Evolutionary conservation across 2,329 filamentous ascomycete species (phyloP), one percentile per base, ranked within the genome.

Genomic region (Claviceps citrina): DNA sequence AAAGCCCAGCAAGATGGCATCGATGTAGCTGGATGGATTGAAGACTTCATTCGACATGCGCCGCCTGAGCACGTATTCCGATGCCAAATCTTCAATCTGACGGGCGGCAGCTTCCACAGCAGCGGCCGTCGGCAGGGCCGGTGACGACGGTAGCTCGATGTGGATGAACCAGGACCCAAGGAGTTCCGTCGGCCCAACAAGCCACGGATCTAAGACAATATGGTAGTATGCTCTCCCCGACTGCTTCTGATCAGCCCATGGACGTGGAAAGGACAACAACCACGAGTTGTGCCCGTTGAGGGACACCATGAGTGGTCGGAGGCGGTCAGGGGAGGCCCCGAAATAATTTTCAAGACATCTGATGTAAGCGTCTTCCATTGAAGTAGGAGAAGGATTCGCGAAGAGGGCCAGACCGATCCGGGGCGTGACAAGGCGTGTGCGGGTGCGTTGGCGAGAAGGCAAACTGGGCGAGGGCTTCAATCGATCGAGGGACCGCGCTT

Each of bases 221-320:
- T 60, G 57, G 37, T 51, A 58, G 43, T 51, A 60, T 2, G 40
- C 44, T 34, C 51, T 52, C 9, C 48, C 46, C 3, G 36, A 31
- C 4, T 43, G 32, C 2, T 33, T 40, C 10, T 43, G 47, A 12
- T 55, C 54, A 9, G 40, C 26, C 8, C 37, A 31, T 3, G 55
- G 56, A 5, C 51, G 50, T 2, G 56, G 55, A 30, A 60, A 51
- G 6, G 56, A 58, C 25, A 59, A 41, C 2, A 60, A 44, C 57
- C 57, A 60, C 25, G 54, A 54, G 13, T 54, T 54, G 34, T 60
- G 57, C 5, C 55, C 56, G 38, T 60, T 60, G 6, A 59, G 44
- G 7, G 48, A 52, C 0, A 56, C 59, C 13, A 58, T 35, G 6
- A 57, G 44, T 0, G 58, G 56, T 25, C 51, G 43, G 15, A 43